Percentiles rank a stretch among this genome's conserved stretches.
phyloP scores from a whole-genome alignment of 2,329 filamentous ascomycete species.

The Paracoccidioides lutzii region DNA sequence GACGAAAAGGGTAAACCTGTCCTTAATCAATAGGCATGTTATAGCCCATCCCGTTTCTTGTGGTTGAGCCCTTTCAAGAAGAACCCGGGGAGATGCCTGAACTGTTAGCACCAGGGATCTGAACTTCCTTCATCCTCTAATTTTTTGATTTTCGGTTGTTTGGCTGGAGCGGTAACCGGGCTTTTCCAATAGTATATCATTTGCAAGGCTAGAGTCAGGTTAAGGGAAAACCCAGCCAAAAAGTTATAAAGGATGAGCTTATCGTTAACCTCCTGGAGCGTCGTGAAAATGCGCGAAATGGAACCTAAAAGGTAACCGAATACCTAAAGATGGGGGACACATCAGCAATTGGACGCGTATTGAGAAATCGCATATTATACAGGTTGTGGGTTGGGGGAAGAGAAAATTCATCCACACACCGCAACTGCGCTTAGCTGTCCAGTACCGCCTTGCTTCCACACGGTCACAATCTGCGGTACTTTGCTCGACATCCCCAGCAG shows the following conservation, averaged over 20 bases:
- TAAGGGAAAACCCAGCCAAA: slow-evolving; percentile 80
- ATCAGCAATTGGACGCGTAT: background rate
- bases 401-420: slow-evolving; percentile 42
- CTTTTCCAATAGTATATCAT: slow-evolving; percentile 96
- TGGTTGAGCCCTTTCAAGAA: slow-evolving; percentile 39
- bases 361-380: background rate
- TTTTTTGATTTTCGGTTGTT: slow-evolving; percentile 23
- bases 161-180: slow-evolving; percentile 16
- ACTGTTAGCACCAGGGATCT: slow-evolving; percentile 23
- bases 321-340: slow-evolving; percentile 45
- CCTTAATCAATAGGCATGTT: background rate
- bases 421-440: slow-evolving; percentile 95
- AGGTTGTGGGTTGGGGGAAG: background rate
- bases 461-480: slow-evolving; percentile 79
- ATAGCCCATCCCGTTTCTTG: slow-evolving; percentile 37
- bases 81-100: slow-evolving; percentile 32
- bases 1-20: background rate
- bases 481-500: slow-evolving; percentile 78
- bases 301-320: slow-evolving; percentile 96
- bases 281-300: slow-evolving; percentile 91
- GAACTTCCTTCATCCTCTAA: slow-evolving; percentile 6
- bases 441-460: slow-evolving; percentile 74
- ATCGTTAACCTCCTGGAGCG: slow-evolving; percentile 92
- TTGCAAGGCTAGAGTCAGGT: slow-evolving; percentile 72
- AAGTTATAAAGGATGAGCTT: slow-evolving; percentile 93